A percentile compares a stretch with the other conserved stretches of the same genome.
Evolutionary conservation across 148 eudicot species (phyloP).

Genomic region (Salicornia ramosissima): DNA sequence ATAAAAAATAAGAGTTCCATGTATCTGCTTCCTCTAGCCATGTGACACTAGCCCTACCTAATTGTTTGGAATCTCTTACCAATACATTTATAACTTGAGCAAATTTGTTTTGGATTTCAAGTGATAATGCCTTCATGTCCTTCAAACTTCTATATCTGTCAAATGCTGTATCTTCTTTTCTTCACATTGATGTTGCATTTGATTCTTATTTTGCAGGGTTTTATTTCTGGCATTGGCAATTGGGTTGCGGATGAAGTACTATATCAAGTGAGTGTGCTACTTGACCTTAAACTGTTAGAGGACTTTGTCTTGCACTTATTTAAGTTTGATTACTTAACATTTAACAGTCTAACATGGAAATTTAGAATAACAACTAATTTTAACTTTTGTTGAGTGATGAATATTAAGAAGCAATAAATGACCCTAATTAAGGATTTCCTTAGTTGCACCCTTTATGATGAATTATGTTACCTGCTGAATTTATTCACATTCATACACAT

Average conservation of each 20-base stretch:
- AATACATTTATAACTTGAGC: not conserved
- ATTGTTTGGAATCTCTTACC: not conserved
- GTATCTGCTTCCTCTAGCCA: not conserved
- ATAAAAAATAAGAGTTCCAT: not conserved
- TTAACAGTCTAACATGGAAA: not conserved
- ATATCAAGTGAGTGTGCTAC: constrained; percentile 66
- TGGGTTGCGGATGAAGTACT: constrained; percentile 99
- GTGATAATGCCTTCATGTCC: not conserved
- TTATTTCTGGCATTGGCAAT: constrained; percentile 92
- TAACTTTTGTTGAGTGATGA: constrained; percentile 6
- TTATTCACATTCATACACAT: not conserved
- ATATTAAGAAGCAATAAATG: not conserved
- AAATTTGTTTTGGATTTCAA: not conserved
- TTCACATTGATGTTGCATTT: constrained; percentile 14
- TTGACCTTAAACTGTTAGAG: constrained; percentile 2
- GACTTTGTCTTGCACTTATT: not conserved
- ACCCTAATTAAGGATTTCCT: not conserved
- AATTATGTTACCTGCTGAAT: not conserved
- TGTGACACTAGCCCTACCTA: constrained; percentile 9
- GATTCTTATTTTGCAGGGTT: constrained; percentile 46
- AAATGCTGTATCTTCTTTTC: not conserved
- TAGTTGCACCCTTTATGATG: not conserved
- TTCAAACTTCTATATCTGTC: not conserved
- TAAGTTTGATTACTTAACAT: not conserved
- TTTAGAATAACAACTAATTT: not conserved